phyloP scores from a whole-genome alignment of 495 filamentous ascomycete species.

The Chaetomium fimeti region DNA sequence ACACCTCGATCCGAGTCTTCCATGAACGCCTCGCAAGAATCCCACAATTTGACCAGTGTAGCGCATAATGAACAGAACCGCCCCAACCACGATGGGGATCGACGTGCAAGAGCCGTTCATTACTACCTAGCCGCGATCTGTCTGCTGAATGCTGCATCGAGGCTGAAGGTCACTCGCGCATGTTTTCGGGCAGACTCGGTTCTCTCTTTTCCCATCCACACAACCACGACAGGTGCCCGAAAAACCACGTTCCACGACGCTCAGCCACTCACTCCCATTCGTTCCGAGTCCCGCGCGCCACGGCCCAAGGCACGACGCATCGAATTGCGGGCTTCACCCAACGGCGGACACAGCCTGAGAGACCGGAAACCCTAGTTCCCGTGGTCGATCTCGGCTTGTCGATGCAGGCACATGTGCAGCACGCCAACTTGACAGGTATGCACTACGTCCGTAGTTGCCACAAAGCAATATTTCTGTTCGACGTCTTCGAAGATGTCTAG shows the following conservation, averaged over 20 bases:
- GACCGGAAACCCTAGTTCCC: neutral
- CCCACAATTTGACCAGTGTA: no score
- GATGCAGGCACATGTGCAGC: constrained; percentile 16
- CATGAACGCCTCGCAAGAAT: no score
- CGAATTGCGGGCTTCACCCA: neutral
- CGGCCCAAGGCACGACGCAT: neutral
- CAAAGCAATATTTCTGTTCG: constrained; percentile 35
- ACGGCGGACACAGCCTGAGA: neutral
- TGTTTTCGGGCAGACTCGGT: neutral
- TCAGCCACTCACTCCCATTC: constrained; percentile 6
- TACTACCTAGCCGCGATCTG: no score
- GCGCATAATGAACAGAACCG: no score
- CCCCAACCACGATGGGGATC: no score
- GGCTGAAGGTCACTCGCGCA: neutral
- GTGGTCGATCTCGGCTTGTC: constrained; percentile 10
- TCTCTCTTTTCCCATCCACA: neutral
- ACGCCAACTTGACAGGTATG: constrained; percentile 24
- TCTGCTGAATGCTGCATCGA: no score
- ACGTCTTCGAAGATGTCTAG: constrained; percentile 26
- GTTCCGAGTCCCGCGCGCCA: neutral
- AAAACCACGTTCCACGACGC: constrained; percentile 17
- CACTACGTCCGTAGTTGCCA: constrained; percentile 37
- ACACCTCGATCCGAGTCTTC: no score
- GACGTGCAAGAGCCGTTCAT: no score
- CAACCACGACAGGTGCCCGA: neutral